Evolutionary conservation across 768 basidiomycete genomes (phyloP).

Genomic region (Strobilomyces echinocephalus): DNA sequence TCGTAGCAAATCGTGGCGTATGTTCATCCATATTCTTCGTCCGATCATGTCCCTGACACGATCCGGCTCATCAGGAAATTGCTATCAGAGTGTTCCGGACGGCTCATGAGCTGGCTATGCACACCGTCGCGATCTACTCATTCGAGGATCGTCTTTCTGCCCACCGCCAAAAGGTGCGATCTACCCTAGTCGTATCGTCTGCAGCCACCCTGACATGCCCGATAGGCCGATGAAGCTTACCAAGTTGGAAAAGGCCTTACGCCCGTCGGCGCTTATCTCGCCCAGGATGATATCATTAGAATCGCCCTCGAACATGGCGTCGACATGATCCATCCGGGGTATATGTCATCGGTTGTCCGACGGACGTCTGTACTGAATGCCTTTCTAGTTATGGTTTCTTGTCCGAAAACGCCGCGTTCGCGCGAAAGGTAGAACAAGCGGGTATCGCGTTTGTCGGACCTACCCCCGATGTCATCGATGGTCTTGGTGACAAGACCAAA

Average conservation of each 20-base stretch:
- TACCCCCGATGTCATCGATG: slow-evolving; percentile 92
- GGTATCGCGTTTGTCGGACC: slow-evolving; percentile 97
- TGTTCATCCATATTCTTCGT: slow-evolving; percentile 26
- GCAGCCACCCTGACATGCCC: slow-evolving; percentile 6
- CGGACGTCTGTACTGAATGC: slow-evolving; percentile 2
- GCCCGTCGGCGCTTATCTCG: slow-evolving; percentile 94
- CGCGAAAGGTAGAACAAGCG: slow-evolving; percentile 96
- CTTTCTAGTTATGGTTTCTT: slow-evolving; percentile 86
- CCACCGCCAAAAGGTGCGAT: slow-evolving; percentile 87
- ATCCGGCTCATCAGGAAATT: slow-evolving; percentile 67
- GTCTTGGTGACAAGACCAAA: slow-evolving; percentile 98
- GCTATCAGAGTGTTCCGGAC: slow-evolving; percentile 98
- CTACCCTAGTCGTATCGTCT: slow-evolving; percentile 36
- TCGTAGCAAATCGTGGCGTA: slow-evolving; percentile 90
- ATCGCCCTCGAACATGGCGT: slow-evolving; percentile 98
- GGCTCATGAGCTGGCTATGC: slow-evolving; percentile 98
- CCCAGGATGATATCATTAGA: slow-evolving; percentile 95
- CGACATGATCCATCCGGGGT: slow-evolving; percentile 99
- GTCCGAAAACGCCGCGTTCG: slow-evolving; percentile 94
- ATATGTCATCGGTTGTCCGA: slow-evolving; percentile 15
- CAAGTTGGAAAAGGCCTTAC: slow-evolving; percentile 95
- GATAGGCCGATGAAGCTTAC: slow-evolving; percentile 94
- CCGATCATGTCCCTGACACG: slow-evolving; percentile 1
- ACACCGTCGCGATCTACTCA: slow-evolving; percentile 98
- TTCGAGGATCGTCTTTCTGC: slow-evolving; percentile 95